Conservation (phyloP, 257 asterid genomes). For the Solanum ahanhuiri region DNA sequence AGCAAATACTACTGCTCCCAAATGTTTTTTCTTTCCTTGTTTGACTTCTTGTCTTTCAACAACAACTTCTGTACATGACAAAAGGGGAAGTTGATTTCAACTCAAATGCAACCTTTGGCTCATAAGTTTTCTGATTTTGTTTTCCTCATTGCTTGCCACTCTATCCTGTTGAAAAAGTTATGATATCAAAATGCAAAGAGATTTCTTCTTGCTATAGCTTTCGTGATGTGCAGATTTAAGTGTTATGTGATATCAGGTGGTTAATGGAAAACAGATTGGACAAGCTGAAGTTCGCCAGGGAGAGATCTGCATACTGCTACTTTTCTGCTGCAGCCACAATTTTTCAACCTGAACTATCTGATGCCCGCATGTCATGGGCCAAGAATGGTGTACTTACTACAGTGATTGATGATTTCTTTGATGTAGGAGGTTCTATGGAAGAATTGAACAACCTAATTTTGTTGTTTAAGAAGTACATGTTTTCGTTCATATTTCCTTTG, state of each 20-base stretch:
- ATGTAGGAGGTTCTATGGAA: constrained; percentile 70
- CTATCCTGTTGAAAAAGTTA: background rate
- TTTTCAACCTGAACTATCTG: constrained; percentile 59
- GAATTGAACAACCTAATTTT: constrained; percentile 60
- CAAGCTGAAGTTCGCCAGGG: constrained; percentile 77
- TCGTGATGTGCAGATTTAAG: background rate
- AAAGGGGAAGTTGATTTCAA: background rate
- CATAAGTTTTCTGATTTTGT: background rate
- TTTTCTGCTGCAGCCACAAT: constrained; percentile 79
- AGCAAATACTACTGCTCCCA: background rate
- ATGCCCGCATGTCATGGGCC: constrained; percentile 94
- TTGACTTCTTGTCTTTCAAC: background rate
- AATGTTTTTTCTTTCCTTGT: background rate
- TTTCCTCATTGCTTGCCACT: background rate
- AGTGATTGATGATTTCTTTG: constrained; percentile 90
- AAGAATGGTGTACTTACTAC: constrained; percentile 73
- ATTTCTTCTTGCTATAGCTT: background rate
- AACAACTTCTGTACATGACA: background rate
- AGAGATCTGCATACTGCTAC: constrained; percentile 75
- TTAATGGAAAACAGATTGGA: constrained; percentile 57
- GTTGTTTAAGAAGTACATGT: constrained; percentile 47
- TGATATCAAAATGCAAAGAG: background rate
- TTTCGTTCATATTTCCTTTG: background rate
- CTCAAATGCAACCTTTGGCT: background rate
- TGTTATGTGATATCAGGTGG: constrained; percentile 47